Evolutionary conservation across 73 alveolate genomes (phyloP).

Genomic region (Urostyla sp.): DNA sequence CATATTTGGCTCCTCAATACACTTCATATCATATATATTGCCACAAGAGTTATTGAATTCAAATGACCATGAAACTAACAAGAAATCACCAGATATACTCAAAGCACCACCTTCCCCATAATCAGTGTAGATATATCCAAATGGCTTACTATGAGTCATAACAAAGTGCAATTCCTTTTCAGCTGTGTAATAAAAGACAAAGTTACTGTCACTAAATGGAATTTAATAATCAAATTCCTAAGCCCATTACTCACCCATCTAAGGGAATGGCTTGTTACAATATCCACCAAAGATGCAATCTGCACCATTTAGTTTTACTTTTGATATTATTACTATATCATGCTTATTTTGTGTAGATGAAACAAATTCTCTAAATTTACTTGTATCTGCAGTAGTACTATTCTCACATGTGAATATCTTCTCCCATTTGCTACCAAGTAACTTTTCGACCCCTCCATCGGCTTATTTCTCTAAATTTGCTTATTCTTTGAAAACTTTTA

Average conservation of each 20-base stretch:
- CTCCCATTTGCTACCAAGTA: conserved; percentile 62
- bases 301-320: conserved; percentile 40
- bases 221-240: conserved; percentile 64
- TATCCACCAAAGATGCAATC: conserved; percentile 66
- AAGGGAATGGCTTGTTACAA: conserved; percentile 57
- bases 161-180: conserved; percentile 65
- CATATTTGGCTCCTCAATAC: conserved; percentile 62
- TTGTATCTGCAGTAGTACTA: not conserved
- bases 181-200: conserved; percentile 54
- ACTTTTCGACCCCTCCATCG: conserved; percentile 16
- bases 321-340: conserved; percentile 27
- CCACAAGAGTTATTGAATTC: conserved; percentile 68
- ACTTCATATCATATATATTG: conserved; percentile 76
- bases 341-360: conserved; percentile 30
- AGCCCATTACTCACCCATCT: conserved; percentile 8
- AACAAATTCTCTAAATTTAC: conserved; percentile 48
- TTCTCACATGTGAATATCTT: conserved; percentile 27
- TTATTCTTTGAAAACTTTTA: conserved; percentile 53
- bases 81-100: conserved; percentile 67
- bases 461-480: too few relatives aligned
- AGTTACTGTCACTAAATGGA: conserved; percentile 65
- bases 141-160: conserved; percentile 70
- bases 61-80: conserved; percentile 59
- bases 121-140: conserved; percentile 75
- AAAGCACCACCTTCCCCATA: conserved; percentile 70